Evolutionary conservation across 129 eudicot genomes (phyloP).

Genomic region (Pulicaria dysenterica): DNA sequence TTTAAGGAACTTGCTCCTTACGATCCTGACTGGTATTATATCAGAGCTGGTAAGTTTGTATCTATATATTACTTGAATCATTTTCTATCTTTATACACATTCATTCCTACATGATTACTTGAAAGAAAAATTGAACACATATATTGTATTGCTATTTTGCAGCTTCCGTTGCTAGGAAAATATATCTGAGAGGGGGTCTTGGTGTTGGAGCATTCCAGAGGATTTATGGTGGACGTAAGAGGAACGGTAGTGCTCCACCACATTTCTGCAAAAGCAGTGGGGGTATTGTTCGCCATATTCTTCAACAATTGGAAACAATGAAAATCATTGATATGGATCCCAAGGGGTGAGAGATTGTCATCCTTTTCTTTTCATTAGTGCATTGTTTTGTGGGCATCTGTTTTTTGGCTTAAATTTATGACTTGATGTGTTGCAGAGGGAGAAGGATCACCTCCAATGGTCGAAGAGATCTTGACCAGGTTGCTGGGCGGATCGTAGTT

Average conservation of each 20-base stretch:
- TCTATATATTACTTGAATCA: no score
- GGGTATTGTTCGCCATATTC: constrained; percentile 66
- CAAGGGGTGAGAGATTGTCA: constrained; percentile 60
- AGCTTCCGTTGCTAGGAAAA: constrained; percentile 85
- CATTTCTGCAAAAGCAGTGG: constrained; percentile 83
- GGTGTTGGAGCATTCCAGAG: constrained; percentile 78
- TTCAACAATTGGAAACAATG: constrained; percentile 68
- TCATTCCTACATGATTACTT: background rate
- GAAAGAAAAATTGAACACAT: background rate
- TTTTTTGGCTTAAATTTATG: background rate
- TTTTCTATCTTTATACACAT: background rate
- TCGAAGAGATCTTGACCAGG: constrained; percentile 62
- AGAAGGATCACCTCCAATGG: constrained; percentile 59
- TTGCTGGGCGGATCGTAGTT: constrained; percentile 53
- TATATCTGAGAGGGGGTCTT: constrained; percentile 75
- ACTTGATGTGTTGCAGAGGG: constrained; percentile 39
- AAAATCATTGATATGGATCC: constrained; percentile 70
- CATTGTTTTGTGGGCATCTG: background rate
- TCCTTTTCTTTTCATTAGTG: background rate
- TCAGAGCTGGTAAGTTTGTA: constrained; percentile 59
- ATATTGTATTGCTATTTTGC: background rate
- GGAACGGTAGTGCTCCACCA: constrained; percentile 73
- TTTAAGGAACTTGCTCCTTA: constrained; percentile 76
- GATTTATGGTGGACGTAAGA: constrained; percentile 76
- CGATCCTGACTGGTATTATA: constrained; percentile 76